Base-by-base conservation (phyloP, 2,329 filamentous ascomycete genomes). In the Colletotrichum gigasporum region DNA sequence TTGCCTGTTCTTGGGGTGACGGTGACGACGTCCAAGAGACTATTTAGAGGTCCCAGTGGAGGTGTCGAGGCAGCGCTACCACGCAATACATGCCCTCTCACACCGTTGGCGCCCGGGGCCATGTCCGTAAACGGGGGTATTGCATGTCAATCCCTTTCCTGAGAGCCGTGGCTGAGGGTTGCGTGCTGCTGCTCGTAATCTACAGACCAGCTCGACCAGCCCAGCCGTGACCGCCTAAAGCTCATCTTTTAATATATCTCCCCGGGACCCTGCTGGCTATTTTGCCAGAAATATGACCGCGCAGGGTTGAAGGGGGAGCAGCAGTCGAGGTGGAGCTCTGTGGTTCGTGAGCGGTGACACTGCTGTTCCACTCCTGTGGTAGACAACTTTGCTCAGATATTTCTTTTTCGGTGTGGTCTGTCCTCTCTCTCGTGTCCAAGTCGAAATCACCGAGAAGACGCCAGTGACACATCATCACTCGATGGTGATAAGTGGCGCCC, bases 11-110 rank as follows among this genome's bases (percentile, higher is more conserved):
- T 65, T 48, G 35, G 50, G 34, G 26, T 54, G 53, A 53, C 52
- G 63, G 58, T 66, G 66, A 67, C 66, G 66, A 66, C 35, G 57
- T 52, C 51, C 52, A 63, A 66, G 62, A 64, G 37, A 22, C 34
- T 54, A 37, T 42, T 22, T 34, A 28, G 34, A 39, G 61, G 11
- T 30, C 35, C 39, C 28, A 20, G n/a, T 52, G 47, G 39, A 24
- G 42, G 41, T 45, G 20, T 48, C 22, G 18, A 53, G 24, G n/a
- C 20, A 12, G 28, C 20, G 26, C n/a, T n/a, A n/a, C n/a, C n/a
- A n/a, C n/a, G n/a, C n/a, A n/a, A 34, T 26, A 53, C 41, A 60
- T 61, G 34, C 34, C 7, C 20, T 53, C 47, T 54, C 55, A 60
- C 55, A 48, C 61, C 61, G 53, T 34, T 24, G 26, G 56, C 26